Evolutionary conservation across 2,329 filamentous ascomycete genomes (phyloP), one percentile per base, ranked within the genome.

Genomic region (Aspergillus quadricinctus): DNA sequence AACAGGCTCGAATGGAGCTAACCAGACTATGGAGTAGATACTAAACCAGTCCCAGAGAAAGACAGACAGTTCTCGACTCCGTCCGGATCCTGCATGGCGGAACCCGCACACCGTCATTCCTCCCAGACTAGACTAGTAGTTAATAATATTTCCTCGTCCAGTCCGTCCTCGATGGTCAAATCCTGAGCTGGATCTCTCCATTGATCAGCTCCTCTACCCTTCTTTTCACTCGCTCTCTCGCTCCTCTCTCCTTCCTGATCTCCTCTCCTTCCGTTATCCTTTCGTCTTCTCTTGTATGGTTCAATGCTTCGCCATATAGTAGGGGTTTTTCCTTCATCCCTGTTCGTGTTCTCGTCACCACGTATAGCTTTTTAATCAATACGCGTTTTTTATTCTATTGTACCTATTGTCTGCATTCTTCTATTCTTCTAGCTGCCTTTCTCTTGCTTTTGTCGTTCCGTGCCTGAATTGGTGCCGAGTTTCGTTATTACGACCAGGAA

Each of bases 51-150:
- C 45, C 52, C 50, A 35, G 17, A 31, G 29, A 37, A n/a, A 35
- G 50, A 55, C 31, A 37, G 31, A 17, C 4, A 35, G 14, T 37
- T n/a, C 31, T 37, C 14, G 31, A 37, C 31, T 17, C 31, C 31
- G 14, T 37, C 31, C 31, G 31, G 31, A 37, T 37, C 31, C 31
- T 45, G 43, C 45, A 37, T 37, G 31, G 31, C 31, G 31, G 31
- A 37, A 17, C 57, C 58, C 56, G 56, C 65, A 68, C 65, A 69
- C 66, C 65, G 66, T 69, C 66, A 67, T 64, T 46, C 43, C 19
- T 19, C 19, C 19, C 40, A n/a, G 19, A 43, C 40, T 43, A 43
- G 19, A n/a, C n/a, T n/a, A n/a, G n/a, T n/a, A n/a, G n/a, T n/a
- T n/a, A n/a, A 11, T 10, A 21, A 17, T 37, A 37, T 37, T 37